Percentiles rank a stretch among this genome's conserved stretches.
Conservation (phyloP, 73 alveolate genomes). For the Paramecium caudatum region DNA sequence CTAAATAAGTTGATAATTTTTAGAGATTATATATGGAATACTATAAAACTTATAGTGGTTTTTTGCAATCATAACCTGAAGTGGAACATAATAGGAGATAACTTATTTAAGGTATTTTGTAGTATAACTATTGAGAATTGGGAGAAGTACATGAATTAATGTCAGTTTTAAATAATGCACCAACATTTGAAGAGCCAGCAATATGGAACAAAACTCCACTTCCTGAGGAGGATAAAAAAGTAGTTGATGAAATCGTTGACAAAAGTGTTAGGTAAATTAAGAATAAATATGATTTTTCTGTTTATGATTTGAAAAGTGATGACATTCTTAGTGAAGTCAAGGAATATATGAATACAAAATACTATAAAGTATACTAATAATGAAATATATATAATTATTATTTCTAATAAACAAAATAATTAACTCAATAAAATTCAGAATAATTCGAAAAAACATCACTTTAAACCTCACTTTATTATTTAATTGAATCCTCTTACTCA, state of each 20-base stretch:
- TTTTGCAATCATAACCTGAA: conserved; percentile 43
- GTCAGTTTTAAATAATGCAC: conserved; percentile 54
- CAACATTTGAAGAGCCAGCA: conserved; percentile 33
- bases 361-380: too few species aligned
- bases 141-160: conserved; percentile 57
- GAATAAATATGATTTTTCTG: conserved; percentile 43
- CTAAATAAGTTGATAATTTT: conserved; percentile 14
- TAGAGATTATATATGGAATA: conserved; percentile 25
- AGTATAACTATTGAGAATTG: background rate
- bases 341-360: background rate
- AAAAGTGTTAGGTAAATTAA: background rate
- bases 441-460: too few species aligned
- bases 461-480: too few species aligned
- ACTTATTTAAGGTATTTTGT: background rate
- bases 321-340: conserved; percentile 3
- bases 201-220: conserved; percentile 23
- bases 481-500: too few species aligned
- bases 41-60: background rate
- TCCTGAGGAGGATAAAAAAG: conserved; percentile 14
- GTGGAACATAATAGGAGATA: conserved; percentile 26
- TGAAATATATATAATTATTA: too few species aligned
- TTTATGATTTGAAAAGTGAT: conserved; percentile 7
- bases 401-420: too few species aligned
- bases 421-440: too few species aligned
- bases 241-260: conserved; percentile 6